Evolutionary conservation across 1,284 basidiomycete genomes (phyloP).

Genomic region (Cutaneotrichosporon sp.): DNA sequence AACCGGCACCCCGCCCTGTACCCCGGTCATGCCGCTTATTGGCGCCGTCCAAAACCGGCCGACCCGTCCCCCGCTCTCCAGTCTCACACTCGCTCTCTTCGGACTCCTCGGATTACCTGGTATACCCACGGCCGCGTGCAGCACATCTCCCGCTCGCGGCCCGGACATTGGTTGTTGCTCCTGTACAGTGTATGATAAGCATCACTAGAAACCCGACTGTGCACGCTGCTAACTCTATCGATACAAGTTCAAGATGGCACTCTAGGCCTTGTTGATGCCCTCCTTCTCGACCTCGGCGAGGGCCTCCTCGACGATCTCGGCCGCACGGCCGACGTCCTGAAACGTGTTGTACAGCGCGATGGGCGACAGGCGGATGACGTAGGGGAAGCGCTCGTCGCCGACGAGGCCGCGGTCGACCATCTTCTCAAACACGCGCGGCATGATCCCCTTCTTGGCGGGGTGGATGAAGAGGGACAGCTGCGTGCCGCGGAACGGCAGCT

Average conservation of each 20-base stretch:
- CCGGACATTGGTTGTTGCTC: constrained; percentile 1
- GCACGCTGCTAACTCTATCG: neutral
- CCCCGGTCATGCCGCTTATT: neutral
- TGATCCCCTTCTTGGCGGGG: constrained; percentile 60
- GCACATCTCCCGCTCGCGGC: neutral
- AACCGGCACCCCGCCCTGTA: too few species aligned
- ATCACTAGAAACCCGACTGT: neutral
- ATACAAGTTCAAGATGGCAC: neutral
- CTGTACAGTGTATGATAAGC: constrained; percentile 7
- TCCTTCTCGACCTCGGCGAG: constrained; percentile 38
- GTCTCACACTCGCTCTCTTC: neutral
- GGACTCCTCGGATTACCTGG: too few species aligned
- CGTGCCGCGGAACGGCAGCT: constrained; percentile 68
- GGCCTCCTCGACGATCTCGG: constrained; percentile 62
- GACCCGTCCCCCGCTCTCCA: neutral
- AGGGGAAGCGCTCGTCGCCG: constrained; percentile 84
- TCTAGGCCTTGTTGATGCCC: constrained; percentile 6
- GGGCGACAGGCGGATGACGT: constrained; percentile 85
- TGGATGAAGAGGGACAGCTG: constrained; percentile 83
- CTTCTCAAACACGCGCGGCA: constrained; percentile 68
- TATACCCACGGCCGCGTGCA: neutral
- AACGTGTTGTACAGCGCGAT: constrained; percentile 80
- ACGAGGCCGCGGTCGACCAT: constrained; percentile 73
- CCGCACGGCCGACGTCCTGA: constrained; percentile 72
- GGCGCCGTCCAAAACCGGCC: neutral